Evolutionary conservation across 805 yeast species (phyloP).

Genomic region (Hanseniaspora opuntiae): DNA sequence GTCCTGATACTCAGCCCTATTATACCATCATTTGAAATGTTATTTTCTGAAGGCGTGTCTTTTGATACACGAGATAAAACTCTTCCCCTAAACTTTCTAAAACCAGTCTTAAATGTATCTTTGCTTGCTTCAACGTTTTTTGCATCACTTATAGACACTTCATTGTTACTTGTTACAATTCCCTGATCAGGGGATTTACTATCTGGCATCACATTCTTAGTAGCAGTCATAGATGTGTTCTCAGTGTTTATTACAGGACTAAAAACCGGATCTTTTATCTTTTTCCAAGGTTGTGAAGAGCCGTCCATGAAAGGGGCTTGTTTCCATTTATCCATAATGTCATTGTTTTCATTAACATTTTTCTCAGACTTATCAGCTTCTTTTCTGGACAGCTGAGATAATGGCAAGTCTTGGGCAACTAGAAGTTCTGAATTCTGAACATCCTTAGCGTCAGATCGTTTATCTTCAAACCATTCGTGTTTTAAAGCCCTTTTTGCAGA

Average conservation of each 20-base stretch:
- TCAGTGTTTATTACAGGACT: background rate
- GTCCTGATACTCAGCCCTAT: background rate
- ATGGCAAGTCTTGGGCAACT: background rate
- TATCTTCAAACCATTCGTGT: conserved; percentile 62
- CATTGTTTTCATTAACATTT: background rate
- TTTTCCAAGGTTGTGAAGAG: conserved; percentile 7
- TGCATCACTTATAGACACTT: background rate
- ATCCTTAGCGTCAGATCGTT: conserved; percentile 1
- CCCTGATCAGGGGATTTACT: background rate
- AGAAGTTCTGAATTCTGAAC: background rate
- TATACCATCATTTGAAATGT: background rate
- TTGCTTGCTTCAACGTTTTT: background rate
- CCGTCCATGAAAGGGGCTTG: conserved; percentile 9
- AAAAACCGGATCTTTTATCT: background rate
- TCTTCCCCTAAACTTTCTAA: background rate
- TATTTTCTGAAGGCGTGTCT: no score
- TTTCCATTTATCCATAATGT: conserved; percentile 6
- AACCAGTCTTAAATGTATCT: background rate
- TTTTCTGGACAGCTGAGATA: conserved; percentile 4
- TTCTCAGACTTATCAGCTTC: background rate
- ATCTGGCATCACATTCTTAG: background rate
- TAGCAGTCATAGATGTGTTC: background rate
- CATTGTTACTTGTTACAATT: background rate
- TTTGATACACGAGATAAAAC: background rate
- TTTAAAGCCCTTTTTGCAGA: conserved; percentile 62